Evolutionary conservation across 768 basidiomycete genomes (phyloP).

Genomic region (Boletus huronensis): DNA sequence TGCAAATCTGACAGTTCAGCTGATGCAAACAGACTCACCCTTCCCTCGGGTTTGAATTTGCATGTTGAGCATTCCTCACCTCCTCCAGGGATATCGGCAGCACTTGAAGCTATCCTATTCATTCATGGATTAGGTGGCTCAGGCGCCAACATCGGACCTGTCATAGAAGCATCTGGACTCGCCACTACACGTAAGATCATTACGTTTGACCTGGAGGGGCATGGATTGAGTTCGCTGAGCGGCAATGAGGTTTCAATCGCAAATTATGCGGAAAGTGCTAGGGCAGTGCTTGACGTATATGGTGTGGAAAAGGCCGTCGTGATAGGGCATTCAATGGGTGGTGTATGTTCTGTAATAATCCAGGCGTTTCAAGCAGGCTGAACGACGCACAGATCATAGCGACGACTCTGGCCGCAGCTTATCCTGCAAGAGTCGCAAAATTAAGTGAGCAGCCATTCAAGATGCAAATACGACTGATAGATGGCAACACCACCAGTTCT

Average conservation of each 20-base stretch:
- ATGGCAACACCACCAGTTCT: background rate
- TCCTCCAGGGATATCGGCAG: background rate
- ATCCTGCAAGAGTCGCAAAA: constrained; percentile 2
- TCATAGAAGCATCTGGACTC: constrained; percentile 9
- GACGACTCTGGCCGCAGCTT: background rate
- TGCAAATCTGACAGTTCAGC: constrained; percentile 1
- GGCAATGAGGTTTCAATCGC: constrained; percentile 12
- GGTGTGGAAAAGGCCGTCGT: constrained; percentile 1
- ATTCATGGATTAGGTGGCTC: constrained; percentile 4
- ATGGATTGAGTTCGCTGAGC: constrained; percentile 11
- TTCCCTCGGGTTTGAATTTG: constrained; percentile 2
- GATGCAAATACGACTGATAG: background rate
- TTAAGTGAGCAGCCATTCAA: background rate
- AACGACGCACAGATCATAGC: background rate
- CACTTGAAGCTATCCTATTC: constrained; percentile 1
- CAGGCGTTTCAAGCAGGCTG: background rate
- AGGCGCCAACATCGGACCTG: constrained; percentile 5
- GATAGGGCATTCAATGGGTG: constrained; percentile 7
- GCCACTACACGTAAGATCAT: constrained; percentile 11
- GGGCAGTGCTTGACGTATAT: constrained; percentile 13
- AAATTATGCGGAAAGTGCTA: constrained; percentile 9
- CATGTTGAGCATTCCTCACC: background rate
- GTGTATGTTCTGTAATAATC: background rate
- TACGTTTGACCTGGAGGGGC: constrained; percentile 11
- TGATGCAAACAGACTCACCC: constrained; percentile 1